These are phyloP conservation scores for Xylaria bambusicola DNA, from an alignment of 495 filamentous ascomycete species.

Conservation along the genomic window DNA sequence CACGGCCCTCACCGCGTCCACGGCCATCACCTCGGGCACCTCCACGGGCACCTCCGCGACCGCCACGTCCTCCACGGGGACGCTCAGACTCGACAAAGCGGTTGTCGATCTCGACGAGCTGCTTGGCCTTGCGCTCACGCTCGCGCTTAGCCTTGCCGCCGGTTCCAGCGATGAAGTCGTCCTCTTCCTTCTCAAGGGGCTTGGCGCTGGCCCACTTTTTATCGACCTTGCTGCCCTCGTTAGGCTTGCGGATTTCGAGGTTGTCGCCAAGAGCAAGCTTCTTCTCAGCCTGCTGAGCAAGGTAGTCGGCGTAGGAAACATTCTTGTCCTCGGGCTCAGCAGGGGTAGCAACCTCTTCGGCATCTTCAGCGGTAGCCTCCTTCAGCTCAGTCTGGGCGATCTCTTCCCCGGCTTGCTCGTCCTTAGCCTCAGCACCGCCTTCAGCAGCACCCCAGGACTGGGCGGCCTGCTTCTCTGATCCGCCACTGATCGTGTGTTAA, in stretches of 20 bases:
- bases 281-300: slow-evolving; percentile 82
- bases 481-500: slow-evolving; percentile 52
- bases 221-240: slow-evolving; percentile 80
- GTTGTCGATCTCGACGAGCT: slow-evolving; percentile 81
- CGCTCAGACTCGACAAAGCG: slow-evolving; percentile 69
- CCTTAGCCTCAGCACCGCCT: slow-evolving; percentile 78
- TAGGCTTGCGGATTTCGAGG: slow-evolving; percentile 77
- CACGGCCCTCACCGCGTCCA: slow-evolving; percentile 53
- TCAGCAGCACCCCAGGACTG: slow-evolving; percentile 86
- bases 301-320: slow-evolving; percentile 85
- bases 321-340: slow-evolving; percentile 82
- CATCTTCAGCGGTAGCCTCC: slow-evolving; percentile 54
- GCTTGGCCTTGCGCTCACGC: slow-evolving; percentile 91
- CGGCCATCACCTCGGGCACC: slow-evolving; percentile 50
- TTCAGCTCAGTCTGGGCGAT: slow-evolving; percentile 82
- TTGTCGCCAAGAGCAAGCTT: slow-evolving; percentile 68
- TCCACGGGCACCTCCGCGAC: slow-evolving; percentile 45
- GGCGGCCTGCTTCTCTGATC: slow-evolving; percentile 84
- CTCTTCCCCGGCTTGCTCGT: slow-evolving; percentile 83
- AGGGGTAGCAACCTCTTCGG: slow-evolving; percentile 37
- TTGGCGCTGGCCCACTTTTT: slow-evolving; percentile 93
- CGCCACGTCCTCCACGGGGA: slow-evolving; percentile 54
- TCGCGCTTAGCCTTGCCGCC: slow-evolving; percentile 82
- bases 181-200: slow-evolving; percentile 69
- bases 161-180: slow-evolving; percentile 72